Base-by-base conservation (phyloP, 225 moss, liverwort and hornwort species). In the Marchantia polymorpha region DNA sequence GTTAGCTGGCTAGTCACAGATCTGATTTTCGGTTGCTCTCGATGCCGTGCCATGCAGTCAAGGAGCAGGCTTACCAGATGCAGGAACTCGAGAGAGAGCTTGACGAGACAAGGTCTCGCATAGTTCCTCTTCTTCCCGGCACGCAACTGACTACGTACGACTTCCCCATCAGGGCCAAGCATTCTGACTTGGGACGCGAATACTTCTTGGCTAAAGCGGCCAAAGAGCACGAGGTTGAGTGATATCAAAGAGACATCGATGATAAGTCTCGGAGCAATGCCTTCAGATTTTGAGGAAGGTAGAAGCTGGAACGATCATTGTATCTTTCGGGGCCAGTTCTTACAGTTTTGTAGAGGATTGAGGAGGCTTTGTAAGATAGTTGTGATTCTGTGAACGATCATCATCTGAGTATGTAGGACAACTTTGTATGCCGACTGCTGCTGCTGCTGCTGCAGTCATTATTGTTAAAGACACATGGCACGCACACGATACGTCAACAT, bases 111-210 rank as follows among this genome's bases (percentile, higher is more conserved):
- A 75, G 68, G 79, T 84, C 82, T 56, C 70, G 59, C 16, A 64
- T 87, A 73, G 59, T 87, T 64, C 87, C 87, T 65, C 76, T 87
- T 12, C 84, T 84, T 7, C 87, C 87, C 7, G 79, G 75, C 56
- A 76, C 64, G 59, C 51, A 64, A 49, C 79, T 81, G 9, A 56
- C 71, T 7, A 60, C 72, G 52, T 87, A 87, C 13, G 67, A 79
- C 30, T 87, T 82, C 59, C 86, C 86, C 23, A 79, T 64, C 17
- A 78, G 83, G 58, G 81, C 87, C 5, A 67, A 83, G 64, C 79
- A 84, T 79, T 76, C 82, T 5, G 67, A 64, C 26, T 75, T 75
- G 14, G 86, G 81, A 50, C 79, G 70, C 14, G 65, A 69, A 30
- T 73, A 68, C 39, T 69, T 70, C 53, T 64, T 65, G 9, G 47